A percentile compares a stretch with the other conserved stretches of the same genome.
These are phyloP conservation scores for Canavalia gladiata DNA, from an alignment of 306 rosid species.

Conservation along the genomic window DNA sequence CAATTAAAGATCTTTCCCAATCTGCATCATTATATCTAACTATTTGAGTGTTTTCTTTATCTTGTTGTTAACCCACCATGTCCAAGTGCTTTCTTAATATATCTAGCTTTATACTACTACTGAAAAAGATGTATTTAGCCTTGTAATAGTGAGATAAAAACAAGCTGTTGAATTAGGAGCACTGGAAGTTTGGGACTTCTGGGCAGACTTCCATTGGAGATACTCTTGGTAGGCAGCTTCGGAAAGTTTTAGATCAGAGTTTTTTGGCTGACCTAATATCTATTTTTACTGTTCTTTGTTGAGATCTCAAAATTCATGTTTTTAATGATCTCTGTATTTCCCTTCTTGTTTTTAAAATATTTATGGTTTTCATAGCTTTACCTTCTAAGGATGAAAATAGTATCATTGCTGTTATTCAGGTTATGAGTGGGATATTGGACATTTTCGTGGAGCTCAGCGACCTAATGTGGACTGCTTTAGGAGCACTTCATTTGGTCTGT, in stretches of 20 bases:
- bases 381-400: slow-evolving; percentile 48
- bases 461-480: slow-evolving; percentile 95
- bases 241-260: neutral
- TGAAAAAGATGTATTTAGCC: neutral
- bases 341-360: neutral
- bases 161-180: too few species aligned
- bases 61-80: too few species aligned
- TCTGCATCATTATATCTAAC: neutral
- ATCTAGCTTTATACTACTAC: neutral
- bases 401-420: slow-evolving; percentile 64
- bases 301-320: slow-evolving; percentile 17
- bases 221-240: too few species aligned
- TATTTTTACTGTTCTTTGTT: neutral
- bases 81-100: neutral
- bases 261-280: slow-evolving; percentile 1
- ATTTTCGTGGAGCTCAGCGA: slow-evolving; percentile 78
- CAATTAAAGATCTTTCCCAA: neutral
- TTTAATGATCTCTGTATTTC: neutral
- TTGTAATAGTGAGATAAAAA: neutral
- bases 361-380: slow-evolving; percentile 34
- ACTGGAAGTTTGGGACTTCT: too few species aligned
- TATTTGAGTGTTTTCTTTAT: too few species aligned
- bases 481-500: slow-evolving; percentile 88
- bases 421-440: slow-evolving; percentile 98
- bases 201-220: too few species aligned